Base-by-base conservation (phyloP, 148 eudicot genomes). In the Vaccinium corymbosum region DNA sequence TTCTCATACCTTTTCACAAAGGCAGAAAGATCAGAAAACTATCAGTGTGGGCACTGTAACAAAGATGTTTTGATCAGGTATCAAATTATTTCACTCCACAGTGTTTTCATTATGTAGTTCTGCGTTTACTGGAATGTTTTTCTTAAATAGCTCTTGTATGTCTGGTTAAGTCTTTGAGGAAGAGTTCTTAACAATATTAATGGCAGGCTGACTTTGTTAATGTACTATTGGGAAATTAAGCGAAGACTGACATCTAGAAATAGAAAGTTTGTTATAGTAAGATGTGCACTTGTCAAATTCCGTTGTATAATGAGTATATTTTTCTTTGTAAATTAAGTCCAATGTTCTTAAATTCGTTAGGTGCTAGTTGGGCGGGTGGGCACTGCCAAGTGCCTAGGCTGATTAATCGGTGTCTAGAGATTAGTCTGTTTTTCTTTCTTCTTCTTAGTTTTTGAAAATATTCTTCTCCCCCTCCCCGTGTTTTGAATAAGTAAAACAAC, bases 31-130 rank as follows among this genome's bases (percentile, higher is more conserved):
- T 86, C 89, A 4, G 94, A 90, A 88, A 86, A 88, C 84, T 88
- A 92, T 84, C 95, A 84, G 84, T 97, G 99, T 86, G 93, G 94
- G 51, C 98, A 92, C 68, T 97, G 99, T 81, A 88, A 92, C 79
- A 97, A 97, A 85, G 89, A 92, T 90, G 94, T 97, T 49, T 90
- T 89, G 15, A 89, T 88, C 90, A 95, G 99, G 99, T 96, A 91
- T 51, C 71, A 66, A 46, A 50, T 84, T 52, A 51, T 62, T 72
- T 80, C 49, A 13, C 50, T 38, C 84, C n/a, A 22, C 22, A 22
- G 68, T 46, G 14, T 52, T 15, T 35, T 59, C 27, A 56, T n/a
- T 56, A 11, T 12, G 32, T 59, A 55, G 25, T 59, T 80, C 0
- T n/a, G 50, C 59, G 19, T 80, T 59, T 6, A 49, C 68, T 35